phyloP scores from a whole-genome alignment of 768 basidiomycete species.

The Psilocybe sp. region DNA sequence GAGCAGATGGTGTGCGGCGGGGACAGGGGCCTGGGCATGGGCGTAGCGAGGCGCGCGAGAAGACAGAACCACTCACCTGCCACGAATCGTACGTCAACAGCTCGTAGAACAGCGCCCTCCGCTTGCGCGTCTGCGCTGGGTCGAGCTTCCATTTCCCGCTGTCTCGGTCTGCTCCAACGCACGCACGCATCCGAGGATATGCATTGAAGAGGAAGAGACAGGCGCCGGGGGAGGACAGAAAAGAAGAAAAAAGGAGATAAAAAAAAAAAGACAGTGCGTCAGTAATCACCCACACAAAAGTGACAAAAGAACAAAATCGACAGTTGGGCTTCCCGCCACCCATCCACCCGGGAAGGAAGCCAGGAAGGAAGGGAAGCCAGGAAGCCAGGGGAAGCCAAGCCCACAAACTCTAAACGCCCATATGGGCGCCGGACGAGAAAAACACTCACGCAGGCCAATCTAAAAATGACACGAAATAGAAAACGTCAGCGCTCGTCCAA shows the following conservation, averaged over 20 bases:
- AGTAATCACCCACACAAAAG: too few relatives aligned
- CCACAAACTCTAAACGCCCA: neutral
- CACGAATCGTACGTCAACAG: constrained; percentile 66
- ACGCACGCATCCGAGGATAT: too few relatives aligned
- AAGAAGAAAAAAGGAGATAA: constrained; percentile 1
- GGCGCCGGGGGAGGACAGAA: constrained; percentile 3
- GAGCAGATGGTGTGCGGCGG: neutral
- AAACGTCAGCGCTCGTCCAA: constrained; percentile 11
- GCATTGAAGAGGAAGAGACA: too few relatives aligned
- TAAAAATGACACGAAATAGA: constrained; percentile 23
- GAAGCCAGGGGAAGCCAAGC: too few relatives aligned
- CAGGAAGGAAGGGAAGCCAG: too few relatives aligned
- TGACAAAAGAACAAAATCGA: neutral
- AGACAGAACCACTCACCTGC: constrained; percentile 45
- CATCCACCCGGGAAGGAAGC: too few relatives aligned
- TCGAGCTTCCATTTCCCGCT: constrained; percentile 63
- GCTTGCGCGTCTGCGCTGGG: constrained; percentile 51
- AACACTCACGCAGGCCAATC: constrained; percentile 65
- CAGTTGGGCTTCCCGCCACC: too few relatives aligned
- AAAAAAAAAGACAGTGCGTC: neutral
- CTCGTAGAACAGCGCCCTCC: constrained; percentile 64
- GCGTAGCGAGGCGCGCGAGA: too few relatives aligned
- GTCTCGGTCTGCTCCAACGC: constrained; percentile 56
- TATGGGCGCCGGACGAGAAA: neutral
- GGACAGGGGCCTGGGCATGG: too few relatives aligned